Base-by-base conservation (phyloP, 257 asterid species). In the Capsicum rhomboideum region DNA sequence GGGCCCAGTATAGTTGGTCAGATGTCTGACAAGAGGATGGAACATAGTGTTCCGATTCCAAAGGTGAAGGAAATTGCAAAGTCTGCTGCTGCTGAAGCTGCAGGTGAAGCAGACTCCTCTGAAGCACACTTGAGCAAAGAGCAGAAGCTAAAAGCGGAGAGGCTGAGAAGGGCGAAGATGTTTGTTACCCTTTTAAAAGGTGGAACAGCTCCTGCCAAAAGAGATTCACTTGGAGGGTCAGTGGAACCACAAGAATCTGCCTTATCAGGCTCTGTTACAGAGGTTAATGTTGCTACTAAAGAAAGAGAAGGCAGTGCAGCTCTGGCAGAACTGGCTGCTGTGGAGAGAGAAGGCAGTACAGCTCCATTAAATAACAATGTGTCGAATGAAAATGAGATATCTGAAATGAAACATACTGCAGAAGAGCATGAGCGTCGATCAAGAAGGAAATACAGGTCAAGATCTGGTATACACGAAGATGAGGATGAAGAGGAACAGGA, bases 81-180 rank as follows among this genome's bases (percentile, higher is more conserved):
- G 63, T 50, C 86, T 82, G 85, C 81, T 63, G 82, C 88, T 50
- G 64, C 42, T n/a, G 92, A 83, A 83, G 88, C 85, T 81, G 85
- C 87, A 20, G 53, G 75, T 49, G 89, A 87, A 56, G 85, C 87
- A 54, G 91, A 88, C 78, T 89, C 90, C 77, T 85, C 94, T 55
- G 94, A 86, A 71, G 79, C 85, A 54, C 90, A 82, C 82, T 78
- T 93, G 91, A 90, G 90, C 75, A 87, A 90, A 85, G 99, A 97
- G 87, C 94, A 93, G 91, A 93, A 89, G 89, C 87, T 90, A 85
- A 95, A 92, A 88, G 98, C 98, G 26, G 98, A 93, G 91, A 92
- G 98, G 89, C 90, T 92, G 82, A 93, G 88, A 92, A 91, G 90
- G 92, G 99, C 98, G 49, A 97, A 93, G 85, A 89, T 92, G 97